These are phyloP conservation scores for Rhypophila decipiens DNA, from an alignment of 495 filamentous ascomycete species.

Conservation along the genomic window DNA sequence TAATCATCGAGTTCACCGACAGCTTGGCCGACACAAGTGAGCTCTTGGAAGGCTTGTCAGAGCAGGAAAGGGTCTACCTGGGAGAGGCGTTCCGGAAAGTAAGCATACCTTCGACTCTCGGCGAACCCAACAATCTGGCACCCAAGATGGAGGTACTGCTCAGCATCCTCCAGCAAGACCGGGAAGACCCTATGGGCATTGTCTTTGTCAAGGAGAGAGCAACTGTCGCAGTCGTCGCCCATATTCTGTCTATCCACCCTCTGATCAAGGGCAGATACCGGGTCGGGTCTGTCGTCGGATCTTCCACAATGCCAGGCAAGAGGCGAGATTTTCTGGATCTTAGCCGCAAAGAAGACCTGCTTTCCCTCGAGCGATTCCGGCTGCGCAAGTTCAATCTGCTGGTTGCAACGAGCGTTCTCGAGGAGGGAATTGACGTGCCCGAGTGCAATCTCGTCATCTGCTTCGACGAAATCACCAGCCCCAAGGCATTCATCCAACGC, in stretches of 20 bases:
- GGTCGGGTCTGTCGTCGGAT: constrained; percentile 67
- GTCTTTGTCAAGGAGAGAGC: constrained; percentile 74
- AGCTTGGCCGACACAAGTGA: constrained; percentile 14
- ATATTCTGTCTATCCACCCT: constrained; percentile 59
- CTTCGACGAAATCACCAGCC: constrained; percentile 65
- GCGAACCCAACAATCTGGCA: constrained; percentile 31
- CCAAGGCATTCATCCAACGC: constrained; percentile 86
- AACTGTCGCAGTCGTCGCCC: constrained; percentile 59
- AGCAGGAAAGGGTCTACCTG: constrained; percentile 58
- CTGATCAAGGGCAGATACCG: constrained; percentile 49
- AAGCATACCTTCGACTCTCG: constrained; percentile 22
- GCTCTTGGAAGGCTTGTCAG: constrained; percentile 34
- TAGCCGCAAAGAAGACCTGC: constrained; percentile 43
- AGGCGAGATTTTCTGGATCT: constrained; percentile 57
- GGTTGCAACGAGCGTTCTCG: constrained; percentile 75
- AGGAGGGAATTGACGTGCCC: constrained; percentile 88
- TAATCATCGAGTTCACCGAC: constrained; percentile 40
- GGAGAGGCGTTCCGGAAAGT: constrained; percentile 43
- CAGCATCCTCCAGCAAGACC: constrained; percentile 37
- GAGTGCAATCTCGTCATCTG: constrained; percentile 85
- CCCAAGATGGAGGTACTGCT: constrained; percentile 52
- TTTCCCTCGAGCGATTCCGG: constrained; percentile 64
- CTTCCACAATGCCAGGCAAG: constrained; percentile 43
- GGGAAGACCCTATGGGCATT: constrained; percentile 55
- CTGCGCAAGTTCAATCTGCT: constrained; percentile 67